A percentile compares a stretch with the other conserved stretches of the same genome.
Evolutionary conservation across 2,329 filamentous ascomycete genomes (phyloP).

Genomic region (Didymella lethalis): DNA sequence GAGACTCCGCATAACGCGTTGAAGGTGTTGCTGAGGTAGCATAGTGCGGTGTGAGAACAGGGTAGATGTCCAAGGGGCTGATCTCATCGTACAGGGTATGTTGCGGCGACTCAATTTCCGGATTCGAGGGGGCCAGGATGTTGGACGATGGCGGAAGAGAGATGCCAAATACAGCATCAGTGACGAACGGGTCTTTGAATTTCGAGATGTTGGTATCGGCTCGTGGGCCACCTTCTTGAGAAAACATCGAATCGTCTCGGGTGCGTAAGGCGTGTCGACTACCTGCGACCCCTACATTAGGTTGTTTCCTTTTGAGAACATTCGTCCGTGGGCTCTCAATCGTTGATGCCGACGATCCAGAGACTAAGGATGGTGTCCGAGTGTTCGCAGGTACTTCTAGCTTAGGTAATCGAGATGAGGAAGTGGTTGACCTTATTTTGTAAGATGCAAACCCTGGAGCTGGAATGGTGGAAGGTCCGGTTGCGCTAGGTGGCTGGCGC

Average conservation of each 20-base stretch:
- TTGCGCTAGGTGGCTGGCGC: constrained; percentile 35
- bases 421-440: constrained; percentile 36
- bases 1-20: constrained; percentile 77
- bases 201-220: constrained; percentile 41
- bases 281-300: constrained; percentile 49
- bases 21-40: constrained; percentile 75
- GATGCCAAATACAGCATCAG: constrained; percentile 55
- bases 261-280: constrained; percentile 42
- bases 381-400: constrained; percentile 46
- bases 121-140: constrained; percentile 38
- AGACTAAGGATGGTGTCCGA: constrained; percentile 58
- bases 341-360: constrained; percentile 58
- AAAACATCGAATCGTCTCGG: constrained; percentile 46
- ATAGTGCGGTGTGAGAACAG: constrained; percentile 72
- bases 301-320: constrained; percentile 56
- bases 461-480: constrained; percentile 32
- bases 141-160: constrained; percentile 49
- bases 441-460: constrained; percentile 25
- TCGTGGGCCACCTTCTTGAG: constrained; percentile 41
- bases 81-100: constrained; percentile 54
- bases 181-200: constrained; percentile 50
- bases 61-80: constrained; percentile 69
- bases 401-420: constrained; percentile 47
- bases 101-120: constrained; percentile 37
- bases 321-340: constrained; percentile 56